Base-by-base conservation (phyloP, 306 rosid genomes). In the Prunus mume region DNA sequence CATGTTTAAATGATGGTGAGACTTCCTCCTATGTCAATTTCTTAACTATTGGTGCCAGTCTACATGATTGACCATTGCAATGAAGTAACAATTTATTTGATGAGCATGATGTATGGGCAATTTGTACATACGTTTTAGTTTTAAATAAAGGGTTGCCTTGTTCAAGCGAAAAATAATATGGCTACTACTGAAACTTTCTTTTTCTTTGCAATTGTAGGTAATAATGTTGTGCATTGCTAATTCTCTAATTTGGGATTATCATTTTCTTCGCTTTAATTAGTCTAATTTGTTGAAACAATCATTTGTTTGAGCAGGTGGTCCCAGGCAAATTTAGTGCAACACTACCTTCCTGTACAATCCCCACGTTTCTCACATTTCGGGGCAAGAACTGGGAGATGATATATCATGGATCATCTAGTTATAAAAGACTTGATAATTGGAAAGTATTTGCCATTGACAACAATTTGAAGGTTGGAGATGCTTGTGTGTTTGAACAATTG, bases 391-490 rank as follows among this genome's bases (percentile, higher is more conserved):
- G 91, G 93, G 45, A 71, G 76, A 22, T 85, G 77, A 18, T 18
- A 47, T 90, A 82, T 69, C 12, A 49, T 52, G 90, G 87, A 34
- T n/a, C 41, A 13, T 65, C 8, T 6, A 2, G 1, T 41, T 6
- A 10, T 30, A 80, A 73, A 75, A 30, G 4, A 50, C 62, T 87
- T 11, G 76, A 61, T 72, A 78, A 81, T 15, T 87, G 97, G 97
- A 67, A 71, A 75, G 63, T 18, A 0, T 91, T 89, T 79, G 87
- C 51, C 11, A 27, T 46, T 3, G 91, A 86, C 50, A 91, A 81
- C 68, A 24, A 65, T 78, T 85, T 91, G 77, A 86, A 83, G 84
- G 41, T 22, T 22, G 92, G 92, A 68, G 97, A 89, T 51, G 92
- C 86, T 1, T 89, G 88, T n/a, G 69, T 91, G 10, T 91, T 91